Conservation (phyloP, 352 stramenopile species). For the Globisporangium acanthophoron region DNA sequence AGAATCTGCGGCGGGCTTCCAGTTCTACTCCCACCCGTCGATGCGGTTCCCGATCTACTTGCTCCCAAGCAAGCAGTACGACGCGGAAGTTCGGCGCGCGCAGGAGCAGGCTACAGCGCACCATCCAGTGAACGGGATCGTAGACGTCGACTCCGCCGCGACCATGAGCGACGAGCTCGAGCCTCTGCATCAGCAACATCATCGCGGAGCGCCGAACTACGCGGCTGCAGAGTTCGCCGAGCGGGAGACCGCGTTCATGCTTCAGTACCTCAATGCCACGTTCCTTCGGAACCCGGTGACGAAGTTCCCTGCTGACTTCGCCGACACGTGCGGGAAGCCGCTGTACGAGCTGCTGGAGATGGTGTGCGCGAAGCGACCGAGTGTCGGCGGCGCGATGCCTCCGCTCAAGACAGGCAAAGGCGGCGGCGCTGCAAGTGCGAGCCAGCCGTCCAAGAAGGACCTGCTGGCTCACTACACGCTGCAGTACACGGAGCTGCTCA, state of each 20-base stretch:
- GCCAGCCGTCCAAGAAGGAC: constrained; percentile 47
- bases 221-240: constrained; percentile 20
- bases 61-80: constrained; percentile 35
- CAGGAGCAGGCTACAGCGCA: neutral
- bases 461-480: constrained; percentile 38
- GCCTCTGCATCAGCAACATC: no score
- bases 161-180: constrained; percentile 12
- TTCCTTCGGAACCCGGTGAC: constrained; percentile 62
- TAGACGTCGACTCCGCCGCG: constrained; percentile 37
- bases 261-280: constrained; percentile 86
- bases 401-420: constrained; percentile 18
- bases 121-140: constrained; percentile 22
- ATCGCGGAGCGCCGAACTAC: neutral
- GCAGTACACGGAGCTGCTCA: constrained; percentile 86
- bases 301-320: constrained; percentile 75
- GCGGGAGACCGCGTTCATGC: constrained; percentile 50
- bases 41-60: constrained; percentile 60
- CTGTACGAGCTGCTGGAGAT: constrained; percentile 89
- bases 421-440: constrained; percentile 1
- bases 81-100: constrained; percentile 32
- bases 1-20: constrained; percentile 3
- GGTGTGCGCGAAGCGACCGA: constrained; percentile 85
- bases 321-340: constrained; percentile 66
- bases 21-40: constrained; percentile 45
- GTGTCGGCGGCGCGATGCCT: constrained; percentile 18